phyloP scores from a whole-genome alignment of 176 grass and related monocot genomes.

The Tillandsia fasciculata region DNA sequence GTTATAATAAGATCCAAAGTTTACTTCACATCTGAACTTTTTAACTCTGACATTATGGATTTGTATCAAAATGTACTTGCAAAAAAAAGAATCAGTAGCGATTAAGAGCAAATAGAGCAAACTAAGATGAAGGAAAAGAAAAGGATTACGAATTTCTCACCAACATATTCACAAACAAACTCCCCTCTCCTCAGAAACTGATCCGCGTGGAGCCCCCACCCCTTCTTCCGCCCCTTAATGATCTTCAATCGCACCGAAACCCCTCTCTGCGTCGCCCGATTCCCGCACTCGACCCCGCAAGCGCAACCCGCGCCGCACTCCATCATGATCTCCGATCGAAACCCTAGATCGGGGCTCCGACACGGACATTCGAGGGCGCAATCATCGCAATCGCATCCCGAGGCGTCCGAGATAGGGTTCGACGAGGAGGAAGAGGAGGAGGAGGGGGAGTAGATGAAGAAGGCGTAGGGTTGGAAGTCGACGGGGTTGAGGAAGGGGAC shows the following conservation, averaged over 20 bases:
- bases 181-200: constrained; percentile 24
- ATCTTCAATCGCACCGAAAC: constrained; percentile 39
- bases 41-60: too few relatives aligned
- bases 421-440: constrained; percentile 23
- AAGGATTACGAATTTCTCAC: constrained; percentile 18
- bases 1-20: too few relatives aligned
- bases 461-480: constrained; percentile 41
- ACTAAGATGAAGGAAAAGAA: neutral
- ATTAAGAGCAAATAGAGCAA: neutral
- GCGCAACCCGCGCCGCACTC: constrained; percentile 51
- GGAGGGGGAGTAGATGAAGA: constrained; percentile 57
- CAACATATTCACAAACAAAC: constrained; percentile 83
- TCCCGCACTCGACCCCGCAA: constrained; percentile 40
- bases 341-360: constrained; percentile 3
- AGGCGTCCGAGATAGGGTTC: constrained; percentile 12
- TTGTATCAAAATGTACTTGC: too few relatives aligned
- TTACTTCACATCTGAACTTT: too few relatives aligned
- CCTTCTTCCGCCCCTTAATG: constrained; percentile 48
- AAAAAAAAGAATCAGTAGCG: too few relatives aligned
- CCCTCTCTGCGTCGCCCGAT: constrained; percentile 49
- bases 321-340: constrained; percentile 31
- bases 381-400: constrained; percentile 35
- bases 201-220: constrained; percentile 62
- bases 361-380: constrained; percentile 18
- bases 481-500: constrained; percentile 54